Evolutionary conservation across 257 asterid species (phyloP), one percentile per base, ranked within the genome.

Genomic region (Thymus quinquecostatus): DNA sequence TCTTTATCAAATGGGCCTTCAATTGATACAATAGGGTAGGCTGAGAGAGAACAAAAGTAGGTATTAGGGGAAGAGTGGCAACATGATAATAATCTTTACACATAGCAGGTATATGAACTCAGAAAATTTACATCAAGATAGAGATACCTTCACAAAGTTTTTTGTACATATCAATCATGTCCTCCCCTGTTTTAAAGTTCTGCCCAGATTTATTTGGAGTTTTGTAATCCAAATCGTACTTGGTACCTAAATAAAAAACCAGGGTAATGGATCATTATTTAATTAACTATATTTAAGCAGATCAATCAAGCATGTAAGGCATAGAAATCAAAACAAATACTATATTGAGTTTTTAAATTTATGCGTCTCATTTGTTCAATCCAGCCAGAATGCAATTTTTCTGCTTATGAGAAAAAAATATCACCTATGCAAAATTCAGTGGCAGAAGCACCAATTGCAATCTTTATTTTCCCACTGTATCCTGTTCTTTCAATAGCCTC

Each of bases 1-100:
- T 95, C 99, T 83, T 95, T 95, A 88, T 95, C 99, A 80, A 92
- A 95, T 79, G 99, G 98, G 82, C 89, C 99, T 87, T 89, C 96
- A 82, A 95, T 88, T 56, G 99, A 95, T 68, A 86, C 94, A 68
- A 95, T 83, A 33, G 97, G 96, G 82, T 92, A 95, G 50, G 83
- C 99, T 95, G 86, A 69, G 40, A 77, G 44, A 75, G 59, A 66
- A 72, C 64, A 67, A 69, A 61, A 30, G 65, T 27, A 69, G 45
- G 60, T 53, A 77, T 57, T 38, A 33, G 77, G 68, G 48, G 60
- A 58, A 48, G 75, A 27, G 53, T 38, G 69, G 72, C 11, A 71
- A 43, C 60, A 58, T 53, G n/a, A 49, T 21, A 10, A 48, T 75
- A 79, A 75, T 83, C 80, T 58, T 67, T 82, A 81, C 75, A 83